A percentile compares a stretch with the other conserved stretches of the same genome.
phyloP scores from a whole-genome alignment of 2,329 filamentous ascomycete genomes.

The Paecilomyces sp. region DNA sequence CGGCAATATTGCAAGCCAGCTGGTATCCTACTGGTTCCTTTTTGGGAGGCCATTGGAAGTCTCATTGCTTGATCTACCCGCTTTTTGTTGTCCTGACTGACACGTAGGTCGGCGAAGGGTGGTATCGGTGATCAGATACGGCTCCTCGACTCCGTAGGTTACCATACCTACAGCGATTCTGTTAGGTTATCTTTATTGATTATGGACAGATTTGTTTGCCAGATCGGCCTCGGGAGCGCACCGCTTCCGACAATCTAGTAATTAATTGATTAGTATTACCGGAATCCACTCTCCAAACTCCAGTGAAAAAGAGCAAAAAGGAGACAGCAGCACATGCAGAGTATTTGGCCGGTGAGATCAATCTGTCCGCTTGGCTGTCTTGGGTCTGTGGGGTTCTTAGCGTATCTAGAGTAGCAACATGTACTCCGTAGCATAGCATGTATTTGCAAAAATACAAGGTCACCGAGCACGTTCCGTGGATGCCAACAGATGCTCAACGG shows the following conservation, averaged over 20 bases:
- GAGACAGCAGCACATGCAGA: background rate
- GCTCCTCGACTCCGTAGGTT: background rate
- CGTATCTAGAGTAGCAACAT: too few relatives aligned
- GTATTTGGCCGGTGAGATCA: background rate
- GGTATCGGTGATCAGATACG: background rate
- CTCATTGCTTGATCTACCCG: background rate
- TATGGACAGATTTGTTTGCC: background rate
- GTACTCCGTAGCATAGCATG: conserved; percentile 22
- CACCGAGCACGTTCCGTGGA: background rate
- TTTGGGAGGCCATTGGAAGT: background rate
- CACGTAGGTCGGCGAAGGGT: background rate
- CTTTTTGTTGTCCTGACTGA: background rate
- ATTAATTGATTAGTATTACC: background rate
- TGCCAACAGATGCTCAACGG: conserved; percentile 5
- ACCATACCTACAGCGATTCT: background rate
- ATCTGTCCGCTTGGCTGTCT: background rate
- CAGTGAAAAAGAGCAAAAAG: background rate
- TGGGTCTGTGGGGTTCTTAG: conserved; percentile 6
- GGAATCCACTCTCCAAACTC: background rate
- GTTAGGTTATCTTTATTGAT: background rate
- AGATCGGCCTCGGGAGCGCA: background rate
- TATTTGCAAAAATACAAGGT: background rate
- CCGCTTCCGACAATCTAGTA: background rate
- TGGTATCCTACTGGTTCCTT: background rate
- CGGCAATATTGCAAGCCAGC: background rate